A percentile compares a stretch with the other conserved stretches of the same genome.
phyloP scores from a whole-genome alignment of 306 rosid genomes.

The Vicia faba region DNA sequence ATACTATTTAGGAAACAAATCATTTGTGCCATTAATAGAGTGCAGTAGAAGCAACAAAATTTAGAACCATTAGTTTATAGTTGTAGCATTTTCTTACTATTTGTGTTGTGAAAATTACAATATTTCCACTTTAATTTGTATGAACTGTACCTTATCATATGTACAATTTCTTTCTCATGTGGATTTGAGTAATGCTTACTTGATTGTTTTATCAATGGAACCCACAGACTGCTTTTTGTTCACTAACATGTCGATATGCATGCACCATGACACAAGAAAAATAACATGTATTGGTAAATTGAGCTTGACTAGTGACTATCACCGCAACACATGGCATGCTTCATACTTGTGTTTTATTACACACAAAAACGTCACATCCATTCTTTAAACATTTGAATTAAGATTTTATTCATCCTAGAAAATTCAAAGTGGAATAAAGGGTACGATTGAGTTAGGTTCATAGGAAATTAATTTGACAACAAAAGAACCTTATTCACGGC shows the following conservation, averaged over 20 bases:
- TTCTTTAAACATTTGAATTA: conserved; percentile 24
- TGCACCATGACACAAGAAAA: conserved; percentile 8
- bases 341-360: neutral
- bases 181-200: neutral
- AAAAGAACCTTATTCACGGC: conserved; percentile 4
- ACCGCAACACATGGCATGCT: conserved; percentile 23
- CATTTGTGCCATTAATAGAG: too few relatives aligned
- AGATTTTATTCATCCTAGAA: conserved; percentile 4
- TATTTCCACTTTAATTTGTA: too few relatives aligned
- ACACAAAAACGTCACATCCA: conserved; percentile 36
- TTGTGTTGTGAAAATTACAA: too few relatives aligned
- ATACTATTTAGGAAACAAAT: too few relatives aligned
- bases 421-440: conserved; percentile 35
- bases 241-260: neutral
- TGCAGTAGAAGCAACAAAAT: too few relatives aligned
- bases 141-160: neutral
- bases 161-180: conserved; percentile 14
- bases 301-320: neutral
- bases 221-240: neutral
- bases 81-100: too few relatives aligned
- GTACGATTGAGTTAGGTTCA: conserved; percentile 14
- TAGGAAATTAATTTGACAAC: neutral
- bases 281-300: neutral
- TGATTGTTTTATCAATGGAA: neutral
- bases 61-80: too few relatives aligned